Base-by-base conservation (phyloP, 345 rosid genomes). In the Euphorbia tirucalli region DNA sequence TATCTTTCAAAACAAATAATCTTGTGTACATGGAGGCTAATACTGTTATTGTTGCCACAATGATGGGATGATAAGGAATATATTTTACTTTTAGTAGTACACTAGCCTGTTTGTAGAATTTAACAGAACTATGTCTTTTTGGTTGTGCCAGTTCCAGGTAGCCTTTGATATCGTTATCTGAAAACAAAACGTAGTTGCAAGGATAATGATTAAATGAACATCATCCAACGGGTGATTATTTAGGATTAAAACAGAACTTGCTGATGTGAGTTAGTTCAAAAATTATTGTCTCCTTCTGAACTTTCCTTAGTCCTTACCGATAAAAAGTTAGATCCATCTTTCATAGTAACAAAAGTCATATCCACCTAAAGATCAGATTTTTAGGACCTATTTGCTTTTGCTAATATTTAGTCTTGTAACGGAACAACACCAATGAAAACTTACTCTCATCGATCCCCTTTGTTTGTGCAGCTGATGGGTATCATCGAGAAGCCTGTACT, bases 371-470 rank as follows among this genome's bases (percentile, higher is more conserved):
- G 11, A 56, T 24, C 30, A 56, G 10, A 30, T 18, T 54, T 56
- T 56, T 56, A 56, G 31, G 15, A 7, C 31, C 61, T 24, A 10
- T 56, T 56, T 11, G 9, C 31, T 24, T 56, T 4, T 37, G n/a
- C n/a, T n/a, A n/a, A n/a, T n/a, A n/a, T n/a, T n/a, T n/a, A n/a
- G n/a, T n/a, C n/a, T n/a, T n/a, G n/a, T n/a, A n/a, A 5, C 2
- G 25, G 13, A 56, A 37, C 16, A 72, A 66, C 41, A 52, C 16
- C 11, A 39, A 22, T 3, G 6, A 30, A 35, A 27, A 70, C 85
- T 75, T 72, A 85, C 85, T n/a, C 76, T 76, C 88, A 81, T 83
- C 0, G 88, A 76, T 72, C 80, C 77, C 43, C 66, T 66, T 46
- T 69, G 77, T 73, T 61, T 73, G 6, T 31, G 82, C 30, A 77